Conservation (phyloP, 805 yeast genomes). For the Saccharomycopsis selenospora region DNA sequence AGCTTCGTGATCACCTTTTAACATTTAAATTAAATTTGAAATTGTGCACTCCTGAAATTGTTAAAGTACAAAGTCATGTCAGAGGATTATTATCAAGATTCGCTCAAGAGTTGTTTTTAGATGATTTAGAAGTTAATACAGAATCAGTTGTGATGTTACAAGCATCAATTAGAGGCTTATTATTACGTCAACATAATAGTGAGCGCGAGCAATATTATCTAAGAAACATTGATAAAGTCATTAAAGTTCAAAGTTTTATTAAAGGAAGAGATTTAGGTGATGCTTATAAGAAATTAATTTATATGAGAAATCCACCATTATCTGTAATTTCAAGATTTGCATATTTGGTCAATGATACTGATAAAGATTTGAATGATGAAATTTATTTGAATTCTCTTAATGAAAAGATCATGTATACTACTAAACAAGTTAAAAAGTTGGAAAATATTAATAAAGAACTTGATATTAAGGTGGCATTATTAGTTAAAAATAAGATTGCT, state of each 20-base stretch:
- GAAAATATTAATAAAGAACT: constrained; percentile 70
- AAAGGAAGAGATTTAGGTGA: constrained; percentile 59
- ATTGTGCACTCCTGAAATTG: constrained; percentile 8
- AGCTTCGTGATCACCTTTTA: constrained; percentile 27
- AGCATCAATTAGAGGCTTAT: constrained; percentile 43
- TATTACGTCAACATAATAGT: constrained; percentile 32
- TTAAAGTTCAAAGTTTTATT: constrained; percentile 67
- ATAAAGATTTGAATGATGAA: constrained; percentile 73
- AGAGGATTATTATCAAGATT: constrained; percentile 61
- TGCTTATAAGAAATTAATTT: constrained; percentile 68
- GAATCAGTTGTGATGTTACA: constrained; percentile 43
- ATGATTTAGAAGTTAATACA: constrained; percentile 42
- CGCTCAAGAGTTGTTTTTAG: constrained; percentile 44
- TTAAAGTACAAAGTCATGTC: constrained; percentile 9
- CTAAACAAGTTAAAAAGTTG: constrained; percentile 58
- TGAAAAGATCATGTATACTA: constrained; percentile 61
- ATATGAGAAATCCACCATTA: constrained; percentile 69
- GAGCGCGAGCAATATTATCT: constrained; percentile 42
- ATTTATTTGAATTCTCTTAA: constrained; percentile 57
- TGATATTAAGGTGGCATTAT: constrained; percentile 67
- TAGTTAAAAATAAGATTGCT: constrained; percentile 73
- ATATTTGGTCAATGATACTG: constrained; percentile 63
- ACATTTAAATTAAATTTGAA: constrained; percentile 2
- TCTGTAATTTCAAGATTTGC: constrained; percentile 72
- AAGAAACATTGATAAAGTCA: constrained; percentile 48